Evolutionary conservation across 441 rosid species (phyloP).

Genomic region (Erodium moschatum): DNA sequence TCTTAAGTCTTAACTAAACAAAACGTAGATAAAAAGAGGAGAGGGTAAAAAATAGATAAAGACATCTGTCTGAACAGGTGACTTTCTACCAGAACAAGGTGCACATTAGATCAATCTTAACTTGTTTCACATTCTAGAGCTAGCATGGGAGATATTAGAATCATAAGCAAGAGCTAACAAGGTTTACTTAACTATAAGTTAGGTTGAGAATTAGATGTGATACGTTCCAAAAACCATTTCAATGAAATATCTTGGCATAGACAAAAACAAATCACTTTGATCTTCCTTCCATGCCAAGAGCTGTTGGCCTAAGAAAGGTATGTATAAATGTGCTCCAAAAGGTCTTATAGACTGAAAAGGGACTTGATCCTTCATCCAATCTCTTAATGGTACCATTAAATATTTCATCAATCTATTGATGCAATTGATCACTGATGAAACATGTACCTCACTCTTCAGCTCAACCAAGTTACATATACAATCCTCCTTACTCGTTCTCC

Average conservation of each 20-base stretch:
- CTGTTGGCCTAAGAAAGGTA: too few species aligned
- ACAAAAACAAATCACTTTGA: background rate
- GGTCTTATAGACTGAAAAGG: too few species aligned
- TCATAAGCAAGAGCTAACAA: background rate
- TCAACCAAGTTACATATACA: conserved; percentile 86
- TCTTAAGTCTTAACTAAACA: too few species aligned
- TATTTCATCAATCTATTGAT: background rate
- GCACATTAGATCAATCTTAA: background rate
- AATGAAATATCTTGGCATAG: background rate
- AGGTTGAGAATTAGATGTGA: background rate
- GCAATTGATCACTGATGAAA: conserved; percentile 24
- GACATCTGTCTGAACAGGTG: background rate
- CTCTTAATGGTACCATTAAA: too few species aligned
- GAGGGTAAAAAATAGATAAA: too few species aligned
- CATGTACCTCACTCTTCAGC: conserved; percentile 46
- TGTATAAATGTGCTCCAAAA: too few species aligned
- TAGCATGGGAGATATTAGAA: background rate
- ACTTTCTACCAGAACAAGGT: background rate
- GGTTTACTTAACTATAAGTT: background rate
- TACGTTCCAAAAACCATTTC: background rate
- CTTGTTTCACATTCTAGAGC: too few species aligned
- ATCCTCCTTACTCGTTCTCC: conserved; percentile 53
- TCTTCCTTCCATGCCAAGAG: background rate
- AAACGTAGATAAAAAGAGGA: too few species aligned
- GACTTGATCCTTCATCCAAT: too few species aligned